These are phyloP conservation scores for Cryptococcus deneoformans DNA, from an alignment of 1,284 basidiomycete species.

Conservation along the genomic window DNA sequence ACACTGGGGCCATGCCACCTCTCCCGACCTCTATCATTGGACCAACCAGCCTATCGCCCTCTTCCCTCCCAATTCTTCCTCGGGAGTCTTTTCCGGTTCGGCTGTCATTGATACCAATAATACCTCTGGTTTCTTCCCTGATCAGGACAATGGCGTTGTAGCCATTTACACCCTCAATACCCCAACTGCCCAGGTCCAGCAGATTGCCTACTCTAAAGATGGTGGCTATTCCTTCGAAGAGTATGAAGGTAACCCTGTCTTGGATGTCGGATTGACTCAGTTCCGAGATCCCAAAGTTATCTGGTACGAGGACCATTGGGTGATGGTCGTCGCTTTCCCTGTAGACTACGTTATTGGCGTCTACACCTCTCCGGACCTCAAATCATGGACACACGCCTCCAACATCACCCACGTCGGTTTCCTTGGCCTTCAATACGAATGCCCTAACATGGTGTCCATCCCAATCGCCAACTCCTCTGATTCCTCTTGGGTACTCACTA, in stretches of 20 bases:
- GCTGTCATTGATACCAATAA: slow-evolving; percentile 51
- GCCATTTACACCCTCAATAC: slow-evolving; percentile 52
- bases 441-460: slow-evolving; percentile 44
- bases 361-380: slow-evolving; percentile 48
- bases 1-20: slow-evolving; percentile 53
- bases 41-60: slow-evolving; percentile 48
- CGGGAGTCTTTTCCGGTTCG: slow-evolving; percentile 47
- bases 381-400: slow-evolving; percentile 46
- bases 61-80: slow-evolving; percentile 31
- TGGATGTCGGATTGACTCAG: slow-evolving; percentile 41
- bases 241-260: slow-evolving; percentile 46
- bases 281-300: slow-evolving; percentile 53
- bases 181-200: slow-evolving; percentile 41
- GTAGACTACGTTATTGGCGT: slow-evolving; percentile 46
- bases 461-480: slow-evolving; percentile 35
- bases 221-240: slow-evolving; percentile 49
- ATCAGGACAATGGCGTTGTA: slow-evolving; percentile 47
- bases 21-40: slow-evolving; percentile 50
- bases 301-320: slow-evolving; percentile 48
- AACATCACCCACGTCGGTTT: slow-evolving; percentile 40
- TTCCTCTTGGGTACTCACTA: slow-evolving; percentile 21
- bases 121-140: slow-evolving; percentile 50
- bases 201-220: slow-evolving; percentile 49
- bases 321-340: slow-evolving; percentile 49
- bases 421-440: slow-evolving; percentile 48